Percentiles rank a stretch among this genome's conserved stretches.
These are phyloP conservation scores for Spathaspora hagerdaliae DNA, from an alignment of 805 yeast genomes.

Conservation along the genomic window DNA sequence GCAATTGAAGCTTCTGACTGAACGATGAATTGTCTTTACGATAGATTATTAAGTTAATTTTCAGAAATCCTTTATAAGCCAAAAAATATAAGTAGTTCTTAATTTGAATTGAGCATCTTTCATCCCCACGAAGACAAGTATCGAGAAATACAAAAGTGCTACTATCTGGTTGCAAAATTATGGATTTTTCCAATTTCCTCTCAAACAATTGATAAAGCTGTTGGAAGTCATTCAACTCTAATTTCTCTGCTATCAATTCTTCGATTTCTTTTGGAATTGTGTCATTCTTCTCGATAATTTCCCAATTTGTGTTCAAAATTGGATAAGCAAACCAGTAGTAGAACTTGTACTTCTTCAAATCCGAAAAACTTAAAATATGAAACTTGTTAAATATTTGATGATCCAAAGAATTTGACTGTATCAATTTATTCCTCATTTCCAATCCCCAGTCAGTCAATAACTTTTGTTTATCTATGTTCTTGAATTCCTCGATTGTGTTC, in stretches of 20 bases:
- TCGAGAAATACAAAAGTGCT: constrained; percentile 28
- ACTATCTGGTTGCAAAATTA: neutral
- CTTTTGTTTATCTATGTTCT: constrained; percentile 55
- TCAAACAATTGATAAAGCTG: constrained; percentile 12
- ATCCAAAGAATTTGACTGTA: constrained; percentile 24
- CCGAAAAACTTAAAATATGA: constrained; percentile 65
- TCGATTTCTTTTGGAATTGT: neutral
- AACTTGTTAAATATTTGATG: constrained; percentile 32
- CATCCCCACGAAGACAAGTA: constrained; percentile 20
- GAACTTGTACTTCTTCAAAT: constrained; percentile 82
- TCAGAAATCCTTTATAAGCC: constrained; percentile 20
- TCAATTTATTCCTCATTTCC: constrained; percentile 18
- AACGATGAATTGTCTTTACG: constrained; percentile 15
- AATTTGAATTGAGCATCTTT: constrained; percentile 47
- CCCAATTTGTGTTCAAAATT: constrained; percentile 52
- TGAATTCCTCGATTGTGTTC: constrained; percentile 87
- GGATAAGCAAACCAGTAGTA: constrained; percentile 92
- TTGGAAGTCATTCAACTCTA: neutral
- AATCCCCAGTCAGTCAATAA: constrained; percentile 44
- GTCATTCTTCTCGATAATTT: constrained; percentile 6
- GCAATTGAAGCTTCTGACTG: constrained; percentile 15
- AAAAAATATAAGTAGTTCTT: constrained; percentile 56
- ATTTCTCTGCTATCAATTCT: neutral
- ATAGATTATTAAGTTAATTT: constrained; percentile 20
- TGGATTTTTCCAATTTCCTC: constrained; percentile 1